A percentile compares a stretch with the other conserved stretches of the same genome.
Conservation (phyloP, 2,329 filamentous ascomycete genomes). For the Penicillium sp. region DNA sequence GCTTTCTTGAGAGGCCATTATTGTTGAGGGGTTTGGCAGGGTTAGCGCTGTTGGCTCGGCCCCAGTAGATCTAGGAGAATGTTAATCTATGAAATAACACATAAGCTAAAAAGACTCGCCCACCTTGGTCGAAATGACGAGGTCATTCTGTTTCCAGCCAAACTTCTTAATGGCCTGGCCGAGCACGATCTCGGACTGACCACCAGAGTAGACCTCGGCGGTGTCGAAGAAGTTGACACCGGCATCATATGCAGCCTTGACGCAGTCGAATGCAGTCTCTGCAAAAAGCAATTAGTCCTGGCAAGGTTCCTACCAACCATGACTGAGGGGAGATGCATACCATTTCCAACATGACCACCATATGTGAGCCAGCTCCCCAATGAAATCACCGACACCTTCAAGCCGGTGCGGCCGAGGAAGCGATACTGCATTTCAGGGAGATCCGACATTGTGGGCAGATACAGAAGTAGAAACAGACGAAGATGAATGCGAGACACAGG, state of each 20-base stretch:
- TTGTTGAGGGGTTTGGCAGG: constrained; percentile 67
- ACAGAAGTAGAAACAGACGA: not conserved
- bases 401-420: constrained; percentile 70
- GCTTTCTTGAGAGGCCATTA: constrained; percentile 69
- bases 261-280: constrained; percentile 45
- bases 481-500: no score
- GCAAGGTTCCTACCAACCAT: not conserved
- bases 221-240: constrained; percentile 64
- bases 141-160: constrained; percentile 61
- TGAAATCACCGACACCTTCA: constrained; percentile 75
- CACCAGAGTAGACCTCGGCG: constrained; percentile 58
- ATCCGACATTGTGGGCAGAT: constrained; percentile 21
- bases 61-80: constrained; percentile 63
- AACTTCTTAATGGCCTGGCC: constrained; percentile 62
- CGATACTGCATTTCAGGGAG: constrained; percentile 59
- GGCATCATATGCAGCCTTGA: constrained; percentile 60
- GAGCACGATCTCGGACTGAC: constrained; percentile 60
- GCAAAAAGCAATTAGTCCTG: not conserved
- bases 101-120: no score
- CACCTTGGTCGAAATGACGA: constrained; percentile 62
- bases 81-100: not conserved
- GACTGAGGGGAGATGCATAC: constrained; percentile 39
- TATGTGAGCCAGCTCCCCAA: constrained; percentile 69
- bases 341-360: constrained; percentile 71
- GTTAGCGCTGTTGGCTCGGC: constrained; percentile 62